Evolutionary conservation across 106 monocot species (phyloP).

Genomic region (Ottelia alismoides): DNA sequence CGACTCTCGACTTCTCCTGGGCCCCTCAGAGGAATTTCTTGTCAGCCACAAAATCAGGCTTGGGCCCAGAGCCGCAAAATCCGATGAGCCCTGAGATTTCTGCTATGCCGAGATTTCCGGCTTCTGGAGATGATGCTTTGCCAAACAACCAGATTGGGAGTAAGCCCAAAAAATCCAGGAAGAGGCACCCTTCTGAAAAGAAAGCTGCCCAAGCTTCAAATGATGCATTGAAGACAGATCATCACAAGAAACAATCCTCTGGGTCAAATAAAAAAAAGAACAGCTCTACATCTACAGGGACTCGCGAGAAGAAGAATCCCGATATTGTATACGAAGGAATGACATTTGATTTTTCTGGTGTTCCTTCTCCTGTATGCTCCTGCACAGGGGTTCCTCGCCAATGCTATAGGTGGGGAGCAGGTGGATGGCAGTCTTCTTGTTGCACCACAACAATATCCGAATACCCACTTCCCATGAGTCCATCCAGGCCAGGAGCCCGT

Average conservation of each 20-base stretch:
- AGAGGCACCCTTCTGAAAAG: slow-evolving; percentile 20
- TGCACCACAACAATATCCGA: slow-evolving; percentile 65
- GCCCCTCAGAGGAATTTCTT: slow-evolving; percentile 34
- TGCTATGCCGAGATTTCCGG: background rate
- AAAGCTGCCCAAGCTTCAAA: slow-evolving; percentile 9
- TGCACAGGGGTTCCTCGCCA: slow-evolving; percentile 56
- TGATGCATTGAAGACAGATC: slow-evolving; percentile 21
- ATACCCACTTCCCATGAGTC: slow-evolving; percentile 71
- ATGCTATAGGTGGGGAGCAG: slow-evolving; percentile 70
- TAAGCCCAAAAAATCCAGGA: slow-evolving; percentile 19
- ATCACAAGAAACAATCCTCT: slow-evolving; percentile 26
- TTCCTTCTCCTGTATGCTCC: slow-evolving; percentile 54
- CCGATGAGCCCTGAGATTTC: slow-evolving; percentile 17
- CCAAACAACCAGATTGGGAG: slow-evolving; percentile 2
- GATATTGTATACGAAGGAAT: slow-evolving; percentile 16
- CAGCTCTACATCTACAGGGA: slow-evolving; percentile 14
- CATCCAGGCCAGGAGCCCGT: slow-evolving; percentile 43
- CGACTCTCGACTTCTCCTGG: slow-evolving; percentile 38
- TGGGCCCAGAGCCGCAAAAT: slow-evolving; percentile 5
- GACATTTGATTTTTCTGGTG: slow-evolving; percentile 32
- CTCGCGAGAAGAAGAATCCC: slow-evolving; percentile 32
- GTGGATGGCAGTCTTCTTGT: slow-evolving; percentile 79
- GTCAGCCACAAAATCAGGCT: slow-evolving; percentile 10
- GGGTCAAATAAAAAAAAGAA: slow-evolving; percentile 19
- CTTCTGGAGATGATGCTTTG: background rate